These are phyloP conservation scores for Claviceps citrina DNA, from an alignment of 2,329 filamentous ascomycete species.

Conservation along the genomic window DNA sequence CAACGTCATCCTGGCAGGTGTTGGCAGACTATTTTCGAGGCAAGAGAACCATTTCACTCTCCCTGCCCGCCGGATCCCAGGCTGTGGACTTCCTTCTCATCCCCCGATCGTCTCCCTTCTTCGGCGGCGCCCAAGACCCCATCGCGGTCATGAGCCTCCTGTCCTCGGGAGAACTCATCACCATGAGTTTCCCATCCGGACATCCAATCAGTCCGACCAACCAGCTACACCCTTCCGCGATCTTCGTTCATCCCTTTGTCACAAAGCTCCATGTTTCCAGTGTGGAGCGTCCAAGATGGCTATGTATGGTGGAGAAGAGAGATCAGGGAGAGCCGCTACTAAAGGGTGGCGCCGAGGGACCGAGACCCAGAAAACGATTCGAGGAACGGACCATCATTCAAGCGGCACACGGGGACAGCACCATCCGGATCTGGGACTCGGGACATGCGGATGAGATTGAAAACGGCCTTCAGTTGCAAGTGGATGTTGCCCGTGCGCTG, in stretches of 20 bases:
- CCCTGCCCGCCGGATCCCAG: constrained; percentile 62
- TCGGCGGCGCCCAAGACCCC: constrained; percentile 75
- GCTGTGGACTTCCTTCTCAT: constrained; percentile 71
- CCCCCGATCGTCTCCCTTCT: constrained; percentile 71
- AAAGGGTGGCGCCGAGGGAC: constrained; percentile 61
- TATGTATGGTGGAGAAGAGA: constrained; percentile 76
- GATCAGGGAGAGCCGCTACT: constrained; percentile 64
- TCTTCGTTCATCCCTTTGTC: constrained; percentile 81
- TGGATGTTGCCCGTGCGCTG: constrained; percentile 71
- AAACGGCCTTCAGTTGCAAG: constrained; percentile 65
- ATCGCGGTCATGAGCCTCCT: constrained; percentile 69
- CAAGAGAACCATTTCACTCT: constrained; percentile 56
- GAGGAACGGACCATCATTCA: constrained; percentile 75
- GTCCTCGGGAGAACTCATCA: constrained; percentile 75
- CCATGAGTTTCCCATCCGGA: constrained; percentile 82
- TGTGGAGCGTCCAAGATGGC: constrained; percentile 67
- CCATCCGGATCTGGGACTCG: constrained; percentile 81
- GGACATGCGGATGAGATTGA: constrained; percentile 90
- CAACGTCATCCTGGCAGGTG: constrained; percentile 78
- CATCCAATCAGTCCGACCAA: constrained; percentile 86
- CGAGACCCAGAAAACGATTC: constrained; percentile 56
- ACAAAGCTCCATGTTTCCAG: constrained; percentile 55
- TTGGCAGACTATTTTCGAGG: constrained; percentile 64
- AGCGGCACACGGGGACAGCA: constrained; percentile 80
- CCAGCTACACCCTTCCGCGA: constrained; percentile 74